Conservation (phyloP, 2,329 filamentous ascomycete genomes). For the Talaromyces sp. region DNA sequence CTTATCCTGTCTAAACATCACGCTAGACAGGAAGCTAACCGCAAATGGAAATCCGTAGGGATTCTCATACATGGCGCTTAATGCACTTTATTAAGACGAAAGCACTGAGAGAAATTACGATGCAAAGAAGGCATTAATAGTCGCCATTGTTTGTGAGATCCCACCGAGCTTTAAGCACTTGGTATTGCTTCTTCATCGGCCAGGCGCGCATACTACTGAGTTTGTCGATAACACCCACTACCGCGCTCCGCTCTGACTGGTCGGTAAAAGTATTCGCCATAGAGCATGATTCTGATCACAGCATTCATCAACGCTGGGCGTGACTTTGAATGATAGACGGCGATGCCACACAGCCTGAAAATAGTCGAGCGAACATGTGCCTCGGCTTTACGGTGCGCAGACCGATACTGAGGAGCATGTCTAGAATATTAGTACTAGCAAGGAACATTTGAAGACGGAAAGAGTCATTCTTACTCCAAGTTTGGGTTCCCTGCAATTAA, state of each 20-base stretch:
- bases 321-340: not conserved
- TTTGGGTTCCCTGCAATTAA: not conserved
- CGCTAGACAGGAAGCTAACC: not conserved
- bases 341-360: constrained; percentile 12
- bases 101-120: not conserved
- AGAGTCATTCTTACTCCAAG: not conserved
- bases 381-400: not conserved
- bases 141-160: constrained; percentile 45
- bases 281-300: not conserved
- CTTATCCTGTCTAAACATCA: not conserved
- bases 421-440: not conserved
- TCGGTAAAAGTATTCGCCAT: constrained; percentile 1
- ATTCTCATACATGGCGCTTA: not conserved
- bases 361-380: not conserved
- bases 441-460: not conserved
- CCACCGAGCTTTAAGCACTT: constrained; percentile 13
- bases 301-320: not conserved
- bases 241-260: constrained; percentile 12
- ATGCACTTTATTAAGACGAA: not conserved
- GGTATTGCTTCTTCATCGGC: constrained; percentile 43
- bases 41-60: not conserved
- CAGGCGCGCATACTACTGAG: constrained; percentile 19
- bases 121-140: not conserved
- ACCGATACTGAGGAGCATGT: constrained; percentile 11
- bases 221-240: constrained; percentile 14